A percentile compares a stretch with the other conserved stretches of the same genome.
These are phyloP conservation scores for Glarea lozoyensis DNA, from an alignment of 495 filamentous ascomycete species.

Conservation along the genomic window DNA sequence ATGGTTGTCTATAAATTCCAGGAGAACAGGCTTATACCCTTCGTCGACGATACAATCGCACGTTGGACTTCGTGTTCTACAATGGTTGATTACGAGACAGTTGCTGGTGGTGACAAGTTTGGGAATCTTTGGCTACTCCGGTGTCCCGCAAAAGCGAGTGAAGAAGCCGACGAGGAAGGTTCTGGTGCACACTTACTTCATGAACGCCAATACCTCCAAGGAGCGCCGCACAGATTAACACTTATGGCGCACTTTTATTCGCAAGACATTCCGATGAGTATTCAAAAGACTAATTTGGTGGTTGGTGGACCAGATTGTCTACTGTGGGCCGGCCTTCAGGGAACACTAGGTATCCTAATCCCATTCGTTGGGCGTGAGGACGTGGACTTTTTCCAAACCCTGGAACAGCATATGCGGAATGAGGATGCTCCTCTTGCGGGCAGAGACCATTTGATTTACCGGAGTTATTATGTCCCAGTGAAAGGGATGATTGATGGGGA, in stretches of 20 bases:
- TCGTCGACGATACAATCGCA: constrained; percentile 79
- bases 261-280: constrained; percentile 84
- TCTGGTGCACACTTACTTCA: constrained; percentile 84
- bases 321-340: constrained; percentile 89
- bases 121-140: constrained; percentile 92
- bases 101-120: constrained; percentile 94
- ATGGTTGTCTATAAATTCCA: constrained; percentile 91
- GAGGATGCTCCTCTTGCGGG: constrained; percentile 84
- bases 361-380: constrained; percentile 87
- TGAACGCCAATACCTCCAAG: constrained; percentile 80
- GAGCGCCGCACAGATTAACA: constrained; percentile 73
- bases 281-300: constrained; percentile 84
- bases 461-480: constrained; percentile 92
- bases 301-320: constrained; percentile 87
- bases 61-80: constrained; percentile 80
- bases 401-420: constrained; percentile 75
- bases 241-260: constrained; percentile 81
- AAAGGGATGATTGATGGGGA: constrained; percentile 99
- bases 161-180: constrained; percentile 86
- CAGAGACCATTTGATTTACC: constrained; percentile 88
- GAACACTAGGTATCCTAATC: constrained; percentile 84
- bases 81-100: constrained; percentile 97
- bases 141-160: constrained; percentile 75
- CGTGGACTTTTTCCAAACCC: constrained; percentile 91
- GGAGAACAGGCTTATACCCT: constrained; percentile 84